Conservation (phyloP, 192 early-diverging fungal genomes). For the Gorgonomyces haynaldii region DNA sequence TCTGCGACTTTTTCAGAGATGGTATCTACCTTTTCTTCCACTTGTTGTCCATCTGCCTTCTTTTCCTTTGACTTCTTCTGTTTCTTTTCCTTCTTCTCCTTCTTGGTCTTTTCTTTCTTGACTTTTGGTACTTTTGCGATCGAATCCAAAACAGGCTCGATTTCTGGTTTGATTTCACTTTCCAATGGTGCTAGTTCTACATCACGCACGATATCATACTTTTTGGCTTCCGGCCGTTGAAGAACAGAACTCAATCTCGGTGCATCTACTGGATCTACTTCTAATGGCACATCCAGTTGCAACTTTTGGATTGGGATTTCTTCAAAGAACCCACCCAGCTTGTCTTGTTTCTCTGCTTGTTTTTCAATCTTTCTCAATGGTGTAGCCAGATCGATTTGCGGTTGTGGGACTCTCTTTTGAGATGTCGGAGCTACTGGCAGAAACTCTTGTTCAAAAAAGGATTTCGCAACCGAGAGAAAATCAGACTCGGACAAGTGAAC, state of each 20-base stretch:
- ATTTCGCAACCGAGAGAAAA: background rate
- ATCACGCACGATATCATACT: too few species aligned
- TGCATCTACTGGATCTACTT: background rate
- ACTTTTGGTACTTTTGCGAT: background rate
- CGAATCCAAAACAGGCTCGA: background rate
- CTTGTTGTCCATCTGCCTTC: too few species aligned
- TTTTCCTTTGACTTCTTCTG: too few species aligned
- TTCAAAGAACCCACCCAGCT: background rate
- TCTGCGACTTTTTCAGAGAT: too few species aligned
- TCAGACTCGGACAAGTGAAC: conserved; percentile 29
- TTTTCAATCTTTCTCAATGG: background rate
- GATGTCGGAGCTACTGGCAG: background rate
- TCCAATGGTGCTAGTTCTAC: too few species aligned
- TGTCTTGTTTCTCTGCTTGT: background rate
- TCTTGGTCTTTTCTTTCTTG: too few species aligned
- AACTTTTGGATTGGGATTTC: conserved; percentile 1
- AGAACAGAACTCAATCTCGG: conserved; percentile 6
- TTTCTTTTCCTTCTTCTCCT: too few species aligned
- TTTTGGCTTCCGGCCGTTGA: background rate
- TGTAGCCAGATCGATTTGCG: background rate
- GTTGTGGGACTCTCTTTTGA: background rate
- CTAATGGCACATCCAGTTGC: background rate
- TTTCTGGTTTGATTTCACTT: too few species aligned
- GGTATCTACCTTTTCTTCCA: too few species aligned
- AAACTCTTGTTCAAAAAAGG: background rate